These are phyloP conservation scores for Huntiella abstrusa DNA, from an alignment of 2,329 filamentous ascomycete genomes.

Conservation along the genomic window DNA sequence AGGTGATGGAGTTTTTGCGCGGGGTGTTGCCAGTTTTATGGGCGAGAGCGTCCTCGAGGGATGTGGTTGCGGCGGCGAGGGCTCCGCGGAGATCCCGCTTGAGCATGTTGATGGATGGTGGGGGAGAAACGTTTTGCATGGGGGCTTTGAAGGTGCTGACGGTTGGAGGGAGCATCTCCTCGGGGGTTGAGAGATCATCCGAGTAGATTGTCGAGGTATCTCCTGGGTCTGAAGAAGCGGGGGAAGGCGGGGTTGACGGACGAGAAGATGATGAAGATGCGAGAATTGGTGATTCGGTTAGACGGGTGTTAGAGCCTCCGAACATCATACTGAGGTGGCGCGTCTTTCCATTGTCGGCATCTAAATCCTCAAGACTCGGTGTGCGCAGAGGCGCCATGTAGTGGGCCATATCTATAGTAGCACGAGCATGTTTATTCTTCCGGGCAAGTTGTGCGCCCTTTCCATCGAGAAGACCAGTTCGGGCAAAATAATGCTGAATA, in stretches of 20 bases:
- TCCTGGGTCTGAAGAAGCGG: background rate
- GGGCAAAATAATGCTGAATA: slow-evolving; percentile 93
- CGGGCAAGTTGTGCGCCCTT: slow-evolving; percentile 75
- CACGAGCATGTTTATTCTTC: slow-evolving; percentile 42
- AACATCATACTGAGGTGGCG: slow-evolving; percentile 11
- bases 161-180: slow-evolving; percentile 85
- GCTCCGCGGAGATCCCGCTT: slow-evolving; percentile 47
- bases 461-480: slow-evolving; percentile 81
- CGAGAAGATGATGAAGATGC: background rate
- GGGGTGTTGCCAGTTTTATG: slow-evolving; percentile 13
- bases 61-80: slow-evolving; percentile 49
- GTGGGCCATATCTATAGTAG: slow-evolving; percentile 37
- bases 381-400: slow-evolving; percentile 20
- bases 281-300: background rate
- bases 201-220: slow-evolving; percentile 10
- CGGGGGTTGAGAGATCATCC: slow-evolving; percentile 39
- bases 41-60: slow-evolving; percentile 38
- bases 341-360: slow-evolving; percentile 30
- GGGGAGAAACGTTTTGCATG: slow-evolving; percentile 62
- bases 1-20: slow-evolving; percentile 15
- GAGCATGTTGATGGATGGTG: slow-evolving; percentile 65
- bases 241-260: background rate
- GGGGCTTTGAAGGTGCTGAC: slow-evolving; percentile 88
- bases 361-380: slow-evolving; percentile 19
- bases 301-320: slow-evolving; percentile 2